Evolutionary conservation across 495 filamentous ascomycete species (phyloP).

Genomic region (Neurospora tetrasperma): DNA sequence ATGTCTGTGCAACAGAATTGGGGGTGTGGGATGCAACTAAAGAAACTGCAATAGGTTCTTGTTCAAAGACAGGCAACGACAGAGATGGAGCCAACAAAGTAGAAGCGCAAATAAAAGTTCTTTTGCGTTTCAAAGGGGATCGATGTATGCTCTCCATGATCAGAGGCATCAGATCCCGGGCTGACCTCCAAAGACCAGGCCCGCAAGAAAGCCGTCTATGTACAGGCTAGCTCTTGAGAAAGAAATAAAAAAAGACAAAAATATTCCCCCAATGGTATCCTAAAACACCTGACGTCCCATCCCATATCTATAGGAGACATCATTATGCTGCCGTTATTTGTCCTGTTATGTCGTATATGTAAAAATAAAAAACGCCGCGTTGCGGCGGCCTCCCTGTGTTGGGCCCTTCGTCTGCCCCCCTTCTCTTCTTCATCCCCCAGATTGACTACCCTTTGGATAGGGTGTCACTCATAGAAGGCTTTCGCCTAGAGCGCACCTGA

Average conservation of each 20-base stretch:
- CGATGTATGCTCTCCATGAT: neutral
- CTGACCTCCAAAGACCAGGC: neutral
- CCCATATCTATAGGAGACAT: conserved; percentile 1
- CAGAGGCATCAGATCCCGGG: neutral
- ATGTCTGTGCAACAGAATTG: neutral
- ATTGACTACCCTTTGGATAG: neutral
- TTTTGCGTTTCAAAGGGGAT: neutral
- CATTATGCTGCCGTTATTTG: conserved; percentile 1
- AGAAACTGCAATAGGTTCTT: neutral
- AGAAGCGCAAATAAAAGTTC: neutral
- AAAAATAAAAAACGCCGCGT: neutral
- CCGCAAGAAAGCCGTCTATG: neutral
- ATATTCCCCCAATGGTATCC: neutral
- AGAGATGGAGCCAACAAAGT: neutral
- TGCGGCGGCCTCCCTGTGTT: neutral
- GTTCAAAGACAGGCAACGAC: neutral
- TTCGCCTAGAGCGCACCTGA: conserved; percentile 86
- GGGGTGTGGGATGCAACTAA: neutral
- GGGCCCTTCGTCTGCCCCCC: neutral
- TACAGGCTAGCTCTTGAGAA: neutral
- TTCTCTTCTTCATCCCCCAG: neutral
- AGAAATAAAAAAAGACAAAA: neutral
- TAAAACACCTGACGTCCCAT: neutral
- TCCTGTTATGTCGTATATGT: neutral
- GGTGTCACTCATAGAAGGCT: conserved; percentile 53